These are phyloP conservation scores for Cryphonectria radicalis DNA, from an alignment of 2,329 filamentous ascomycete species.

Conservation along the genomic window DNA sequence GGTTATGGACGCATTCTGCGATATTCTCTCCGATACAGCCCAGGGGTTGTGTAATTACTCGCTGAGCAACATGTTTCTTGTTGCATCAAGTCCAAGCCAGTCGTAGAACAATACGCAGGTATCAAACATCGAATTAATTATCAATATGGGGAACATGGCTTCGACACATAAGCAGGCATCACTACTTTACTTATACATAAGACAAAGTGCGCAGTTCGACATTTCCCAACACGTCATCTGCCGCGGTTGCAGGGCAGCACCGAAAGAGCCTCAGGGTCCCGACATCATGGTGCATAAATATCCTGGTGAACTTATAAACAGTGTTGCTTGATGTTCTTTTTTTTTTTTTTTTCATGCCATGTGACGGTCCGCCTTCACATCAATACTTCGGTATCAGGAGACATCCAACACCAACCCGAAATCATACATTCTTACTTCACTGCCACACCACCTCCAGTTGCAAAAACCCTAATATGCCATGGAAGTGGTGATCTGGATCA, in stretches of 20 bases:
- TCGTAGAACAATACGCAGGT: too few relatives aligned
- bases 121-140: too few relatives aligned
- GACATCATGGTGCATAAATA: background rate
- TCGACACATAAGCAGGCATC: background rate
- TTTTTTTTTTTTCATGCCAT: background rate
- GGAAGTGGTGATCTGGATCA: background rate
- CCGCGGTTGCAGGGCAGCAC: background rate
- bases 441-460: background rate
- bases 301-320: background rate
- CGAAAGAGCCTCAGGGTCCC: background rate
- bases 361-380: background rate
- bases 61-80: too few relatives aligned
- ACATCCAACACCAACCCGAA: background rate
- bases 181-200: background rate
- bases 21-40: too few relatives aligned
- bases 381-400: background rate
- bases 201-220: background rate
- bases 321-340: background rate
- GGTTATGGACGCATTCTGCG: too few relatives aligned
- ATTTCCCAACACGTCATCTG: background rate
- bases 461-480: background rate
- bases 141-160: background rate
- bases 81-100: too few relatives aligned
- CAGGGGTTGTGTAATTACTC: too few relatives aligned
- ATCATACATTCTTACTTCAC: background rate